A percentile compares a stretch with the other conserved stretches of the same genome.
Conservation (phyloP, 73 alveolate species). For the Symbiodinium natans region DNA sequence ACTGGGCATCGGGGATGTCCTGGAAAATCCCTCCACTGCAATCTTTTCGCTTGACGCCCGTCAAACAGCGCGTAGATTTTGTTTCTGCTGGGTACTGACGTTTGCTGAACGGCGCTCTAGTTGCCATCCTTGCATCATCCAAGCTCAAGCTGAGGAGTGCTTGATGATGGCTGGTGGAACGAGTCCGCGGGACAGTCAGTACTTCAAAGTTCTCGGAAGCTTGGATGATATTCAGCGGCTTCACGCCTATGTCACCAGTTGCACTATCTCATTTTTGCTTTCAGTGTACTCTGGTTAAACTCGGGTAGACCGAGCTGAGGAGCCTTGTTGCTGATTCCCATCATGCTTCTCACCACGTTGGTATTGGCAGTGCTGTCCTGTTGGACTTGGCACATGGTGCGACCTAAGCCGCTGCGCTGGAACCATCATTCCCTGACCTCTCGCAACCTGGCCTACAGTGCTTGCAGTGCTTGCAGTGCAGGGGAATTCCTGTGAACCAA, state of each 20-base stretch:
- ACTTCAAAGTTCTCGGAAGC: conserved; percentile 38
- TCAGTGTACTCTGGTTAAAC: too few relatives aligned
- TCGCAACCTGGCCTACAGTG: not conserved
- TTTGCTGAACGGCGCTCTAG: too few relatives aligned
- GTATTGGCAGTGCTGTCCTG: not conserved
- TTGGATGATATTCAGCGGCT: not conserved
- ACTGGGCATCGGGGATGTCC: conserved; percentile 62
- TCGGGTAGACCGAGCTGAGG: too few relatives aligned
- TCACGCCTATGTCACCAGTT: too few relatives aligned
- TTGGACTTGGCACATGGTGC: not conserved
- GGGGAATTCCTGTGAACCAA: too few relatives aligned
- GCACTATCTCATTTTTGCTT: too few relatives aligned
- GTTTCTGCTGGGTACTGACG: too few relatives aligned
- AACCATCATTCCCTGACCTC: not conserved
- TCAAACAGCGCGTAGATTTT: too few relatives aligned
- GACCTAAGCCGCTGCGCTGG: conserved; percentile 1
- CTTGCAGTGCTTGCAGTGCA: not conserved
- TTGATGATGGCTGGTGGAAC: conserved; percentile 50
- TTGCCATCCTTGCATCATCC: not conserved
- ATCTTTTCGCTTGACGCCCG: conserved; percentile 42
- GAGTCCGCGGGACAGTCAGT: conserved; percentile 15
- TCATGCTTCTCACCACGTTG: not conserved
- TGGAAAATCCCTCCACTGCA: conserved; percentile 71
- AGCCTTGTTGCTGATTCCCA: conserved; percentile 23
- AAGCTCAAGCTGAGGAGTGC: not conserved